phyloP scores from a whole-genome alignment of 371 early-diverging fungal genomes.

The Mortierella sp. region DNA sequence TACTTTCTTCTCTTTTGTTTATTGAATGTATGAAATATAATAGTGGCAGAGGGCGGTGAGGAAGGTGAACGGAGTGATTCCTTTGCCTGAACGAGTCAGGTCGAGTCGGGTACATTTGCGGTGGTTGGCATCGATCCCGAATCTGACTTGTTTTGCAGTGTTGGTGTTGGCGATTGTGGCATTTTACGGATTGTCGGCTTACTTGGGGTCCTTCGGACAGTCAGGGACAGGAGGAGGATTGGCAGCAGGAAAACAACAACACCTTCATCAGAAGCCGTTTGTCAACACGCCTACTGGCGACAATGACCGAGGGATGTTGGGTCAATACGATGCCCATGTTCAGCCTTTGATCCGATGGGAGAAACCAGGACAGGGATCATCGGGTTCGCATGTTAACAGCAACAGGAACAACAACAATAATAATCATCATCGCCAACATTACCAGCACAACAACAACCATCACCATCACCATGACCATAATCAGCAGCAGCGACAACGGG shows the following conservation, averaged over 20 bases:
- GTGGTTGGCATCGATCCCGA: slow-evolving; percentile 50
- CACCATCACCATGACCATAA: neutral
- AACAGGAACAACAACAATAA: neutral
- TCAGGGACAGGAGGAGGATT: neutral
- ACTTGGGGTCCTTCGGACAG: slow-evolving; percentile 12
- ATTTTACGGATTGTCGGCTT: slow-evolving; percentile 14
- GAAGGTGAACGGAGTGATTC: slow-evolving; percentile 11
- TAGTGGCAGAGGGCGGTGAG: slow-evolving; percentile 28
- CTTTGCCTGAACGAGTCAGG: slow-evolving; percentile 23
- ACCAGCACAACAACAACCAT: neutral
- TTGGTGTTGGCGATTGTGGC: slow-evolving; percentile 27
- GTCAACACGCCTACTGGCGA: neutral
- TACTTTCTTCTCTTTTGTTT: neutral
- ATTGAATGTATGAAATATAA: no score
- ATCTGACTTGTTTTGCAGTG: slow-evolving; percentile 29
- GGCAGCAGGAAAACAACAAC: neutral
- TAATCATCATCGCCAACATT: neutral
- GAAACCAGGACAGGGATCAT: slow-evolving; percentile 32
- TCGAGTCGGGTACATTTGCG: slow-evolving; percentile 39
- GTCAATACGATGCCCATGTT: slow-evolving; percentile 48
- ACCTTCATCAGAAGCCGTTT: slow-evolving; percentile 10
- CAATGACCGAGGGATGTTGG: neutral
- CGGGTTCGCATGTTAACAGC: neutral
- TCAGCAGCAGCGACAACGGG: slow-evolving; percentile 2
- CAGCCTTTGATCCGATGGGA: slow-evolving; percentile 39